Base-by-base conservation (phyloP, 176 grass and related monocot genomes). In the Pontederia crassipes region DNA sequence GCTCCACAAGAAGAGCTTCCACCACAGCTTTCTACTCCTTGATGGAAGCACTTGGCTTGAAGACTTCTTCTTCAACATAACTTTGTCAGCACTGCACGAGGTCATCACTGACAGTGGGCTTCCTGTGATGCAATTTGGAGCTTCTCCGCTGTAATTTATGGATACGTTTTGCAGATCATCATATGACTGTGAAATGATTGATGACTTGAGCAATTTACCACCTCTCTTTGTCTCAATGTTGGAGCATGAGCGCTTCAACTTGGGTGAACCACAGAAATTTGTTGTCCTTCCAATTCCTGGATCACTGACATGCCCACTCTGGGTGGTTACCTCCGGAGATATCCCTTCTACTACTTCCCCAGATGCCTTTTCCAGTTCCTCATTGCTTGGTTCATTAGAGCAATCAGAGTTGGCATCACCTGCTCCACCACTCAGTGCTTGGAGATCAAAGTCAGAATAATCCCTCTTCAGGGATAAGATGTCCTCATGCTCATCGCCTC, bases 181-280 rank as follows among this genome's bases (percentile, higher is more conserved):
- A 45, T 85, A 85, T 17, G 87, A 92, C 54, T 75, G 58, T 10
- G 81, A 85, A 72, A 74, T 91, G 24, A 65, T 74, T 35, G 80
- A 75, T n/a, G 16, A 80, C 46, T 69, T 75, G 48, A 62, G 67
- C 56, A 64, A 66, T 52, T 29, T 67, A 70, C 68, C 13, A 9
- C 54, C 48, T 75, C 81, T 78, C 77, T 70, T 77, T 72, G 82
- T 85, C 80, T 97, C 93, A 28, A 97, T 91, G 79, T 91, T 97
- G 73, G 87, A 97, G 74, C 92, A 88, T 9, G 87, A 97, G 48
- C 93, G 86, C 50, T 76, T 70, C 70, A 97, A 79, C 66, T 47
- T 61, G n/a, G 79, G 15, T 0, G 68, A 71, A 17, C 57, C 70
- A 17, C 53, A 11, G 12, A 70, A 76, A 8, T 8, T 20, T 1